Evolutionary conservation across 1,284 basidiomycete species (phyloP), one percentile per base, ranked within the genome.

Genomic region (Leccinum subrobustum): DNA sequence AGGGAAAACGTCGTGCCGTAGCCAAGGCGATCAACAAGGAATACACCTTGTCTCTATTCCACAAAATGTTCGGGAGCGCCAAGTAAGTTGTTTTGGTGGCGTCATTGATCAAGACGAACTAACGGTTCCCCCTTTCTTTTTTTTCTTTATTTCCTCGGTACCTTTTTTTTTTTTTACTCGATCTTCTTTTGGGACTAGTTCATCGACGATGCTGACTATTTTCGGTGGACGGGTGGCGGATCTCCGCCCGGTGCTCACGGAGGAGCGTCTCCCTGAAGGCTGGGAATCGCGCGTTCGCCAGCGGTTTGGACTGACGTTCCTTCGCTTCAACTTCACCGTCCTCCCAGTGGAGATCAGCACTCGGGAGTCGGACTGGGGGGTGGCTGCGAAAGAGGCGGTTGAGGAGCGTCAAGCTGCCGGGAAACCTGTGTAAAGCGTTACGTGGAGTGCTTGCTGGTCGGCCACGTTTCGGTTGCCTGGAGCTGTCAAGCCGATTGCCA

Each of bases 211-310:
- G 67, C 42, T 68, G 4, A 83, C 81, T 0, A 84, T 88, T 56
- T 87, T 88, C 65, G 89, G 88, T 3, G 88, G 89, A 0, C 76
- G 76, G 25, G 68, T 86, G 4, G 72, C 78, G 3, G 87, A 89
- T 64, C 67, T 92, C 11, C 75, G 81, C 42, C 64, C 78, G 0
- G 67, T 89, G 33, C 73, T 92, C 39, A 70, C 79, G 3, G 85
- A 92, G 48, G 89, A 92, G 65, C 81, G 86, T 9, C 68, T 92
- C 14, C 86, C 86, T 0, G 79, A 87, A 1, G 83, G 83, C 6
- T 91, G 89, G 88, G 86, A 91, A 70, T 78, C 88, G 0, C 77
- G 80, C 16, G 68, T 84, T n/a, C 76, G 78, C 47, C 73, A 80
- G 47, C 81, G 76, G 0, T 75, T 78, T 56, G 89, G 89, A 1